Conservation (phyloP, 371 early-diverging fungal genomes). For the Nosema muscidifuracis region DNA sequence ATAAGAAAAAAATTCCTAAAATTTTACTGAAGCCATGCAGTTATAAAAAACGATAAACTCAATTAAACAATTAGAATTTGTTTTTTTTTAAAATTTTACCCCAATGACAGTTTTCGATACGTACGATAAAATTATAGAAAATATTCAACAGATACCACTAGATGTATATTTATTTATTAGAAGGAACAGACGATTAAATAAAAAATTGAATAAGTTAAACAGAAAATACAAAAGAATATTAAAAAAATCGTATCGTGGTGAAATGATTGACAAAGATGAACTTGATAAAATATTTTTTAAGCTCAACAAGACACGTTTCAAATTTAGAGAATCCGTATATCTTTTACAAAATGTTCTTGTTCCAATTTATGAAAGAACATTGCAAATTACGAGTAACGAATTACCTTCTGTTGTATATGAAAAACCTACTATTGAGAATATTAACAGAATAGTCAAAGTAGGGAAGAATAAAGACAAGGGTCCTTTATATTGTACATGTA, state of each 20-base stretch:
- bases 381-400: background rate
- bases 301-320: background rate
- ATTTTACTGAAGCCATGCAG: conserved; percentile 56
- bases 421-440: background rate
- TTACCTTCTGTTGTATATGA: background rate
- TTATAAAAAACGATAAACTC: conserved; percentile 60
- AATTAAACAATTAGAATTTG: background rate
- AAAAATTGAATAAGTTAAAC: conserved; percentile 4
- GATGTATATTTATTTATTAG: conserved; percentile 36
- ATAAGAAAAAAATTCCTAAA: conserved; percentile 22
- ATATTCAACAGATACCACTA: conserved; percentile 48
- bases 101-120: conserved; percentile 40
- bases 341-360: background rate
- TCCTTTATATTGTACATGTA: conserved; percentile 59
- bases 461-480: background rate
- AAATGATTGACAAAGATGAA: background rate
- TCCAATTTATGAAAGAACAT: background rate
- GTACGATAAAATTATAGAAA: conserved; percentile 42
- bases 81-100: background rate
- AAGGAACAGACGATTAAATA: conserved; percentile 11
- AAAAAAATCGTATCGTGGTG: background rate
- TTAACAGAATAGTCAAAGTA: conserved; percentile 25
- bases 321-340: background rate
- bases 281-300: background rate
- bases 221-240: background rate